Conservation (phyloP, 2,329 filamentous ascomycete genomes). For the Cordyceps cateniannulata region DNA sequence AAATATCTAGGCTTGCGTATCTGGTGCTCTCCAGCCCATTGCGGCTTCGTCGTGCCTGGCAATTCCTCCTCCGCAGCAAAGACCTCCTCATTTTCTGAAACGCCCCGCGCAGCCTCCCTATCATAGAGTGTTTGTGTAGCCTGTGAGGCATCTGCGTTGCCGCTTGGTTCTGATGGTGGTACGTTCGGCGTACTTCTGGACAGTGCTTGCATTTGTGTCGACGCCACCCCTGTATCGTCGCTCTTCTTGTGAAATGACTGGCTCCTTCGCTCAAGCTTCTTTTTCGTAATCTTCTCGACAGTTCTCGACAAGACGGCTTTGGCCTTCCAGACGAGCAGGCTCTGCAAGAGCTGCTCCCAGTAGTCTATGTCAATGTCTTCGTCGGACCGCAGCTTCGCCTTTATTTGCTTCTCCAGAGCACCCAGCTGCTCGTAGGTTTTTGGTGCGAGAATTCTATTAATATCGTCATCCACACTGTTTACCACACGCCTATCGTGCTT, state of each 20-base stretch:
- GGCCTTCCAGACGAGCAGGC: slow-evolving; percentile 83
- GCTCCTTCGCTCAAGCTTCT: slow-evolving; percentile 7
- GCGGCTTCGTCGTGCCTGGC: slow-evolving; percentile 50
- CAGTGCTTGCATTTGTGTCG: slow-evolving; percentile 17
- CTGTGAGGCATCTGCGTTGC: slow-evolving; percentile 72
- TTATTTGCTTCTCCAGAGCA: slow-evolving; percentile 79
- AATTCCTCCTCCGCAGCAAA: slow-evolving; percentile 87
- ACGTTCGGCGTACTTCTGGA: background rate
- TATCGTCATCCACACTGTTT: slow-evolving; percentile 75
- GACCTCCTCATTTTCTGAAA: slow-evolving; percentile 92
- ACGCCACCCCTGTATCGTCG: slow-evolving; percentile 16
- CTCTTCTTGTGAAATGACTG: slow-evolving; percentile 46
- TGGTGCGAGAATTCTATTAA: slow-evolving; percentile 78
- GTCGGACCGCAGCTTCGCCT: slow-evolving; percentile 75
- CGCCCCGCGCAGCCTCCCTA: slow-evolving; percentile 82
- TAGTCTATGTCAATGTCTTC: slow-evolving; percentile 95
- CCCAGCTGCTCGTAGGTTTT: slow-evolving; percentile 87
- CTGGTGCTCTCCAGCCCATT: slow-evolving; percentile 78
- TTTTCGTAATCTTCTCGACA: slow-evolving; percentile 67
- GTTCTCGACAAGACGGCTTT: slow-evolving; percentile 76
- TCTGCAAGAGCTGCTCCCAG: slow-evolving; percentile 88
- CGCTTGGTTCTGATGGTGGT: background rate
- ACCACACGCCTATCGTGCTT: slow-evolving; percentile 66
- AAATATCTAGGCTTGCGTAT: slow-evolving; percentile 94
- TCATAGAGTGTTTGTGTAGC: slow-evolving; percentile 87